Conservation (phyloP, 352 stramenopile species). For the Globisporangium barbulae region DNA sequence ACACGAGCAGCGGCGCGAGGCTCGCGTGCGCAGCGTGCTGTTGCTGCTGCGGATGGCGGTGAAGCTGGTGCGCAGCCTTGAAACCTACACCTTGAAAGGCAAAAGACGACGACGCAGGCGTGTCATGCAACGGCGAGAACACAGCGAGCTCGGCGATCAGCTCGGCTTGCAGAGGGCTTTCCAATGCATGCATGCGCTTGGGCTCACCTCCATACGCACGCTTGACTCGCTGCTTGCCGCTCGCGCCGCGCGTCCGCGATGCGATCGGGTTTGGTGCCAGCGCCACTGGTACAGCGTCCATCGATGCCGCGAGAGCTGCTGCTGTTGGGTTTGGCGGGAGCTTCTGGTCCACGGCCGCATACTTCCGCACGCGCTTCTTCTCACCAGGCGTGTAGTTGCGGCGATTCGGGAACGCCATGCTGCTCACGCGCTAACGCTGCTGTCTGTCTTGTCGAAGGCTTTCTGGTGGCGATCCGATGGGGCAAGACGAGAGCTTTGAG, state of each 20-base stretch:
- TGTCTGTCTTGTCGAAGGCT: neutral
- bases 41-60: constrained; percentile 4
- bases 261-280: neutral
- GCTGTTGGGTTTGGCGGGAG: neutral
- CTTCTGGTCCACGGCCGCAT: constrained; percentile 11
- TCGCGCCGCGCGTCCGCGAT: constrained; percentile 10
- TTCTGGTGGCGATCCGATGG: neutral
- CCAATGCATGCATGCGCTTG: constrained; percentile 9
- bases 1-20: constrained; percentile 10
- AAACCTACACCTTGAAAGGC: constrained; percentile 8
- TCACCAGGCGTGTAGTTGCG: constrained; percentile 44
- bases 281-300: neutral
- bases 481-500: neutral
- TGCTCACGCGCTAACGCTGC: neutral
- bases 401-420: constrained; percentile 69
- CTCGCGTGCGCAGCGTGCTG: constrained; percentile 14
- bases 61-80: neutral
- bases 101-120: constrained; percentile 2
- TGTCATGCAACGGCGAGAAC: constrained; percentile 13
- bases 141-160: constrained; percentile 12
- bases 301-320: neutral
- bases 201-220: constrained; percentile 1
- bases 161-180: constrained; percentile 13
- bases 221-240: constrained; percentile 11
- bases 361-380: constrained; percentile 35